Base-by-base conservation (phyloP, 495 filamentous ascomycete species). In the Aspergillus nanangensis region DNA sequence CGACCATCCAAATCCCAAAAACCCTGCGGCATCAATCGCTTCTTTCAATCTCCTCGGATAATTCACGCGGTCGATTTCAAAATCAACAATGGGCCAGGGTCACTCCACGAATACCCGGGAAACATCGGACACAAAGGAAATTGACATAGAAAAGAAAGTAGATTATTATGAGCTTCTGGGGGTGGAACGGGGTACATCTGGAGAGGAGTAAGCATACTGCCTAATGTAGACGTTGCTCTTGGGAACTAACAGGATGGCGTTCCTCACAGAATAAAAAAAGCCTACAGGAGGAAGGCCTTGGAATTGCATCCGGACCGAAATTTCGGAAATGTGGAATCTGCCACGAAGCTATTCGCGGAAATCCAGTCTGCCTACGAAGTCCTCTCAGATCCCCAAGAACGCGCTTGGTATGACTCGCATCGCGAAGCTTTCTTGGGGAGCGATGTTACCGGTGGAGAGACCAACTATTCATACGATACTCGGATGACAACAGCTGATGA, bases 351-450 rank as follows among this genome's bases (percentile, higher is more conserved):
- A 15, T 99, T 99, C 61, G 90, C 91, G 35, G 90, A 93, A 54
- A 77, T 97, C 19, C 91, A 96, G 61, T 76, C 89, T 8, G 93
- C 93, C 29, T 95, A 97, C 63, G 90, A 97, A 60, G 81, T 97
- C 17, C 82, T 99, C 2, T 94, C 90, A 13, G 94, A 99, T 62
- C 82, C 88, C 7, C 91, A 97, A 61, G 93, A 99, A 62, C 82
- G 94, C 37, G 84, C 91, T 8, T 97, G 93, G 93, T 99, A 99
- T 64, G 92, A 99, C 57, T 87, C 89, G 18, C 93, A 99, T 56
- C 84, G 88, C 41, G 84, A 90, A 50, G 83, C 82, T 11, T 90
- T 97, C 38, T 70, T 96, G 40, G 76, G 80, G 2, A 82, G 79
- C 11, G 74, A 79, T 41, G 60, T 59, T 19, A 50, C 25, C 15